Base-by-base conservation (phyloP, 2,329 filamentous ascomycete genomes). In the Fusarium chuoi region DNA sequence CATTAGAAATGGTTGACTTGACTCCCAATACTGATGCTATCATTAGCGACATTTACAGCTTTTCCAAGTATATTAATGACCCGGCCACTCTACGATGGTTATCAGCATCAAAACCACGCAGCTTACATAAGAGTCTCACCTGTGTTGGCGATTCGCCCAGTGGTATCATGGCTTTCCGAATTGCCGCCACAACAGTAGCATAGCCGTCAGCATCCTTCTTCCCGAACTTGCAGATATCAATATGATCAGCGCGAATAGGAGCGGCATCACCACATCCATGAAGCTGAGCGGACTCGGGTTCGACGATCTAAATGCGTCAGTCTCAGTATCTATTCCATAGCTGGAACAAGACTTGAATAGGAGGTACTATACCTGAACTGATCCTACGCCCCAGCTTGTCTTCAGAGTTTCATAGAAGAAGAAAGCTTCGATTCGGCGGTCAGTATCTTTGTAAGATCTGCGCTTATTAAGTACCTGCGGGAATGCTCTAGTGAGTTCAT, bases 81-180 rank as follows among this genome's bases (percentile, higher is more conserved):
- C 1, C 11, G 15, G 6, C 2, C 10, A 11, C 17, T 6, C 42
- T 44, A 8, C 0, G 6, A 26, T 1, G 5, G 4, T 4, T 0
- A 18, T 44, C 6, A 44, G n/a, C 8, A n/a, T n/a, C 22, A 4
- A 7, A 6, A 6, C 15, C 0, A 41, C 4, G 2, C 10, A 10
- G 39, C 7, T 22, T 4, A 15, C 0, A n/a, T n/a, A 41, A n/a
- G 2, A 0, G 39, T 7, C 39, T 42, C 39, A 12, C 6, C 24
- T n/a, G 7, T 44, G 4, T 24, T 24, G 10, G 42, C 4, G 15
- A 24, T 8, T 0, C 0, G 10, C 0, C 15, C 0, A n/a, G 17
- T 26, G 17, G 7, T 4, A 45, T 45, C 24, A 45, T 45, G 17
- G 5, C 0, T 20, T 45, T 45, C 5, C 17, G 44, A 26, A 45